Percentiles rank a stretch among this genome's conserved stretches.
Conservation (phyloP, 2,329 filamentous ascomycete species). For the Colletotrichum shisoi region DNA sequence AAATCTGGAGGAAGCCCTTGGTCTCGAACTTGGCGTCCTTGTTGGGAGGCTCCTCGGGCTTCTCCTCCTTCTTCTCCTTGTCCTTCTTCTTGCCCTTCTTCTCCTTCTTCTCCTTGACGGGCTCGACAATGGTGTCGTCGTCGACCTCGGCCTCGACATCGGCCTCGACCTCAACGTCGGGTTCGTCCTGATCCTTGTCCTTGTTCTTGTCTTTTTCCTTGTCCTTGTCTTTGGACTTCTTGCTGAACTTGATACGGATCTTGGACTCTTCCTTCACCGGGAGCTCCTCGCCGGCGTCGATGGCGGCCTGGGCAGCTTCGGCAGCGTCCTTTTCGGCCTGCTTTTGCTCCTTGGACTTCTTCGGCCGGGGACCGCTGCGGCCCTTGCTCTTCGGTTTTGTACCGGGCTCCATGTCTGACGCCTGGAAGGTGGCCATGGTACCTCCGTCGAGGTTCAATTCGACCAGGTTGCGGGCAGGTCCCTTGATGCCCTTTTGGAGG, state of each 20-base stretch:
- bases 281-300: constrained; percentile 79
- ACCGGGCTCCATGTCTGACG: constrained; percentile 63
- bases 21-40: constrained; percentile 77
- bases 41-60: constrained; percentile 60
- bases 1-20: constrained; percentile 95
- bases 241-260: constrained; percentile 70
- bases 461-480: constrained; percentile 68
- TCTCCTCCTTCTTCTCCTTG: constrained; percentile 56
- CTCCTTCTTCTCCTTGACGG: constrained; percentile 55
- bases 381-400: constrained; percentile 61
- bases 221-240: constrained; percentile 57
- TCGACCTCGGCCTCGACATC: constrained; percentile 45
- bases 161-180: constrained; percentile 51
- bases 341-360: constrained; percentile 91
- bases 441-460: constrained; percentile 86
- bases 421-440: constrained; percentile 83
- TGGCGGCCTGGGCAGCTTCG: constrained; percentile 83
- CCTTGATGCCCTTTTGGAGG: constrained; percentile 86
- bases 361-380: constrained; percentile 72
- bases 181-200: constrained; percentile 47
- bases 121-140: constrained; percentile 49
- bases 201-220: constrained; percentile 54
- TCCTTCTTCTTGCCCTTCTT: constrained; percentile 57
- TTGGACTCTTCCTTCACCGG: constrained; percentile 67
- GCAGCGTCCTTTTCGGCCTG: constrained; percentile 82